Conservation (phyloP, 2,329 filamentous ascomycete genomes). For the Teratosphaeria nubilosa region DNA sequence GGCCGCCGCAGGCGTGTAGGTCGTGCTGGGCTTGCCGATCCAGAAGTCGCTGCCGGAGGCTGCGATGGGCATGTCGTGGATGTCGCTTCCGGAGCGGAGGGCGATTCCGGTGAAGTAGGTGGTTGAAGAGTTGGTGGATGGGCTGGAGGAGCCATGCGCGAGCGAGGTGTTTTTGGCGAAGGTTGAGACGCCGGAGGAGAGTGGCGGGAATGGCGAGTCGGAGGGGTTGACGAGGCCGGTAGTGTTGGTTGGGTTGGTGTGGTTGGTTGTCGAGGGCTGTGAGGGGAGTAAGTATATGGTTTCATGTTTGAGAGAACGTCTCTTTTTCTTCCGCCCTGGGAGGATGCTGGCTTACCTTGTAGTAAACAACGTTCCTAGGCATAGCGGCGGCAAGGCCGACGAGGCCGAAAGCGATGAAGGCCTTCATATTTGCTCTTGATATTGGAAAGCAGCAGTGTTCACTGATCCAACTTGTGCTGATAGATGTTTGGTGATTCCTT, state of each 20-base stretch:
- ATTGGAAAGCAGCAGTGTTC: background rate
- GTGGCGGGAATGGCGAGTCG: background rate
- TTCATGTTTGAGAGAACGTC: background rate
- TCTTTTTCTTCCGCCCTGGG: background rate
- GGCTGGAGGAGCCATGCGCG: background rate
- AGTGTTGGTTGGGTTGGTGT: background rate
- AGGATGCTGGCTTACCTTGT: background rate
- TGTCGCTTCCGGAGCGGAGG: background rate
- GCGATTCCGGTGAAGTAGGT: background rate
- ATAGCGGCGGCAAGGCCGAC: background rate
- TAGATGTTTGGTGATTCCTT: no score
- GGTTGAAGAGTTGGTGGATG: background rate
- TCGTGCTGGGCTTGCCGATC: background rate
- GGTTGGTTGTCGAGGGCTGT: background rate
- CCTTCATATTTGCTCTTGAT: background rate
- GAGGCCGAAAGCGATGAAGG: background rate
- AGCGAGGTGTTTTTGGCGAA: background rate
- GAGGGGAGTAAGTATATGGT: background rate
- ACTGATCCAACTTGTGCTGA: no score
- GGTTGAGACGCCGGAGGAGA: background rate
- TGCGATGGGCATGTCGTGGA: background rate
- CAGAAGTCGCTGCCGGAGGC: background rate
- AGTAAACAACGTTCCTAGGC: background rate
- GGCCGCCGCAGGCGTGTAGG: background rate
- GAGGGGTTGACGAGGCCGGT: background rate